Base-by-base conservation (phyloP, 176 grass and related monocot genomes). In the Aegilops bicornis region DNA sequence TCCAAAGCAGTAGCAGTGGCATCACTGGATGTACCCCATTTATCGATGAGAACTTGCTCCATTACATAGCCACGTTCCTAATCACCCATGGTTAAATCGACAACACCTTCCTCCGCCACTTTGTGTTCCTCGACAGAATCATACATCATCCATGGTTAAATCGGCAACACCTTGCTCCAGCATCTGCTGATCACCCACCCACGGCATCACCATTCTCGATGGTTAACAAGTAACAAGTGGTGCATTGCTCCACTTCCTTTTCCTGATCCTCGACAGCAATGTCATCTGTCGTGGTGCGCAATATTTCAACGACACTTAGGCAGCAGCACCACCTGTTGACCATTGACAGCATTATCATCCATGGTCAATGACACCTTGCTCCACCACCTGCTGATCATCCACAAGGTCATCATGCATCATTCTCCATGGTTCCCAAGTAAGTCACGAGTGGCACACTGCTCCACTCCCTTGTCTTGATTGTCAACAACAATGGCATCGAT, bases 231-330 rank as follows among this genome's bases (percentile, higher is more conserved):
- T 72, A 36, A 72, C 1, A 72, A 72, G 36, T 24, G 27, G 42
- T 22, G 63, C 19, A 73, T 64, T 64, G 66, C 8, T 69, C 36
- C 70, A 64, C 40, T 43, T 9, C 19, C 37, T 84, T 84, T 27
- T 64, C 39, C 75, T 76, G 56, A 64, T 76, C 69, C 59, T 84
- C 58, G 22, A n/a, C 39, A 47, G 39, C 37, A 84, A 48, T 76
- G 27, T 10, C 37, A 84, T 74, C 23, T 9, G 24, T n/a, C 14
- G 25, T 35, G 15, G 19, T 10, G 48, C 9, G 3, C 71, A 13
- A 64, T 32, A 20, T 1, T 0, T 23, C 27, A 10, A 64, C 14
- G 17, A 62, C 58, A 76, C 39, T n/a, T 81, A 25, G 77, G 27
- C 33, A 13, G 11, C 42, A 45, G 25, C 20, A 77, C 63, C 35